phyloP scores from a whole-genome alignment of 2,329 filamentous ascomycete species.

The Ophiostoma sp. region DNA sequence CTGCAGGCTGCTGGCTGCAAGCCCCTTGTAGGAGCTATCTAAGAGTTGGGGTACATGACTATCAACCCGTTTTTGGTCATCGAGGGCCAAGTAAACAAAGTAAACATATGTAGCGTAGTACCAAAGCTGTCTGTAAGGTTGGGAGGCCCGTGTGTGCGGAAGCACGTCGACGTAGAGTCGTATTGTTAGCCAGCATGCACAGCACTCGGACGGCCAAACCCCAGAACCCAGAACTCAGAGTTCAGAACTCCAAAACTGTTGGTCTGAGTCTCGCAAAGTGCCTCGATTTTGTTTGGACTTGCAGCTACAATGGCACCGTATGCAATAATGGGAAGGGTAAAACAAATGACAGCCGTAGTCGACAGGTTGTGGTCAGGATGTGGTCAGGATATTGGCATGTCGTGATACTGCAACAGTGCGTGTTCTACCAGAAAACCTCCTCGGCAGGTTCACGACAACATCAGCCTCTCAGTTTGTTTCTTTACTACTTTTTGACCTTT shows the following conservation, averaged over 20 bases:
- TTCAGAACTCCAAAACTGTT: no score
- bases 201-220: neutral
- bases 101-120: neutral
- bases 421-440: neutral
- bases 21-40: neutral
- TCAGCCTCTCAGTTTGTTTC: neutral
- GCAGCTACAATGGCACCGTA: neutral
- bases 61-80: neutral
- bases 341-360: neutral
- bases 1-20: neutral
- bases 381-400: neutral
- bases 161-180: neutral
- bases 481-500: neutral
- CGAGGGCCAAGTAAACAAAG: neutral
- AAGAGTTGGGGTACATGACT: neutral
- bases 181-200: neutral
- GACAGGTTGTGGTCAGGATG: neutral
- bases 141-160: neutral
- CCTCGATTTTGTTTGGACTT: neutral
- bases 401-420: neutral
- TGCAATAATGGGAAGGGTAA: neutral
- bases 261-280: neutral
- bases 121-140: neutral
- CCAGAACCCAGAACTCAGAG: neutral
- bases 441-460: neutral